phyloP scores from a whole-genome alignment of 108 stramenopile genomes.

The Asterionellopsis glacialis region DNA sequence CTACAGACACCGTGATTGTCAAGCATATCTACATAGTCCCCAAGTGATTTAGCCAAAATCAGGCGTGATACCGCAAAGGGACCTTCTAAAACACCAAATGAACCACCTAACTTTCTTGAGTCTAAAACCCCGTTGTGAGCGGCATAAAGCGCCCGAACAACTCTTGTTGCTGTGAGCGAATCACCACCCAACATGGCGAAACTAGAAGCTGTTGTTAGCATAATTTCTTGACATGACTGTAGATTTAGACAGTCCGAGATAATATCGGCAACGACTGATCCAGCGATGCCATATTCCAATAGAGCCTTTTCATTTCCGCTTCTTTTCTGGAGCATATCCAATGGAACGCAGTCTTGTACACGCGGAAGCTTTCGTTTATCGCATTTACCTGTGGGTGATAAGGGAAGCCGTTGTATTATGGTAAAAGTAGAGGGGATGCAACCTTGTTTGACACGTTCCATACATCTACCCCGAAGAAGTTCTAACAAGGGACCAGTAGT shows the following conservation, averaged over 20 bases:
- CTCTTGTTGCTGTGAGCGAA: slow-evolving; percentile 72
- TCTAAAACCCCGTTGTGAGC: slow-evolving; percentile 53
- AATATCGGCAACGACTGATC: slow-evolving; percentile 42
- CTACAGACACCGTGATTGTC: slow-evolving; percentile 22
- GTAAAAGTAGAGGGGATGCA: slow-evolving; percentile 64
- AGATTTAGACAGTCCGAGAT: slow-evolving; percentile 71
- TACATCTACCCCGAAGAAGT: slow-evolving; percentile 44
- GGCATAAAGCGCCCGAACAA: slow-evolving; percentile 70
- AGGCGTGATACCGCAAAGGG: slow-evolving; percentile 55
- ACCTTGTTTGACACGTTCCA: slow-evolving; percentile 39
- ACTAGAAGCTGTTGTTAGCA: slow-evolving; percentile 50
- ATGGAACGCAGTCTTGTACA: slow-evolving; percentile 26
- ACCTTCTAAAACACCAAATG: slow-evolving; percentile 52
- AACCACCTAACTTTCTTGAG: slow-evolving; percentile 66
- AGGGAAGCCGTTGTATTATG: slow-evolving; percentile 52
- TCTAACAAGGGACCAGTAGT: slow-evolving; percentile 47
- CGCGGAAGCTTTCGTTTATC: slow-evolving; percentile 39
- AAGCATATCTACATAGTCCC: slow-evolving; percentile 71
- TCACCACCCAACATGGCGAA: slow-evolving; percentile 83
- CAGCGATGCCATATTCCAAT: slow-evolving; percentile 42
- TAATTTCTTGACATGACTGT: slow-evolving; percentile 44
- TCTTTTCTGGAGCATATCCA: slow-evolving; percentile 3
- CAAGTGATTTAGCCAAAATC: slow-evolving; percentile 46
- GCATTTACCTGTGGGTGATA: slow-evolving; percentile 80
- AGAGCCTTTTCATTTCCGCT: slow-evolving; percentile 2